Percentiles rank a stretch among this genome's conserved stretches.
These are phyloP conservation scores for Pichia membranifaciens DNA, from an alignment of 805 yeast species.

Conservation along the genomic window DNA sequence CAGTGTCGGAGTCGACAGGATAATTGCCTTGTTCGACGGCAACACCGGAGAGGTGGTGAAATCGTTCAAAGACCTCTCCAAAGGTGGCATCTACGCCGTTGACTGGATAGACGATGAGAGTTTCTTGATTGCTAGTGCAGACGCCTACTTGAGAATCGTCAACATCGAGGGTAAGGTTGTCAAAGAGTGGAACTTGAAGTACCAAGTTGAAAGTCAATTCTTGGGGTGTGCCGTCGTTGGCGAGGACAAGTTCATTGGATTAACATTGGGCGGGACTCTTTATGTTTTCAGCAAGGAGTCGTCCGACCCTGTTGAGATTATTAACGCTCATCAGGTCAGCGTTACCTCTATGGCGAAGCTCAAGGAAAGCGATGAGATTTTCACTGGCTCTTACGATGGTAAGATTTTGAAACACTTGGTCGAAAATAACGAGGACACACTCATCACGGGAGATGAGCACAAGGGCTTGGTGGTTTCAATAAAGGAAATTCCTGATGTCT, in stretches of 20 bases:
- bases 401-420: slow-evolving; percentile 55
- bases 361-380: slow-evolving; percentile 19
- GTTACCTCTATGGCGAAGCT: slow-evolving; percentile 53
- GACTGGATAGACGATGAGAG: slow-evolving; percentile 59
- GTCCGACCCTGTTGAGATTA: slow-evolving; percentile 32
- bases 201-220: slow-evolving; percentile 57
- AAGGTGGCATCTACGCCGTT: slow-evolving; percentile 76
- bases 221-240: slow-evolving; percentile 61
- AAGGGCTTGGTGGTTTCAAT: slow-evolving; percentile 61
- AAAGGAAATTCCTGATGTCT: slow-evolving; percentile 15
- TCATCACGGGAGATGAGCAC: slow-evolving; percentile 42
- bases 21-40: slow-evolving; percentile 77
- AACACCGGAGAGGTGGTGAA: slow-evolving; percentile 69
- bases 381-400: slow-evolving; percentile 84
- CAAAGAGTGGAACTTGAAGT: slow-evolving; percentile 47
- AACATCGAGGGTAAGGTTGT: slow-evolving; percentile 40
- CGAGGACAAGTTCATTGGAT: slow-evolving; percentile 52
- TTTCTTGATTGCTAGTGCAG: slow-evolving; percentile 83
- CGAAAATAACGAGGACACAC: slow-evolving; percentile 33
- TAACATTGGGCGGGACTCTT: slow-evolving; percentile 68
- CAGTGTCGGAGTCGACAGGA: slow-evolving; percentile 81
- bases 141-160: slow-evolving; percentile 67
- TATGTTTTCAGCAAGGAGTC: slow-evolving; percentile 47
- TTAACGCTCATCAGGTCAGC: slow-evolving; percentile 78
- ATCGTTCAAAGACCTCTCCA: slow-evolving; percentile 47